These are phyloP conservation scores for Cyberlindnera suaveolens DNA, from an alignment of 805 yeast species.

Conservation along the genomic window DNA sequence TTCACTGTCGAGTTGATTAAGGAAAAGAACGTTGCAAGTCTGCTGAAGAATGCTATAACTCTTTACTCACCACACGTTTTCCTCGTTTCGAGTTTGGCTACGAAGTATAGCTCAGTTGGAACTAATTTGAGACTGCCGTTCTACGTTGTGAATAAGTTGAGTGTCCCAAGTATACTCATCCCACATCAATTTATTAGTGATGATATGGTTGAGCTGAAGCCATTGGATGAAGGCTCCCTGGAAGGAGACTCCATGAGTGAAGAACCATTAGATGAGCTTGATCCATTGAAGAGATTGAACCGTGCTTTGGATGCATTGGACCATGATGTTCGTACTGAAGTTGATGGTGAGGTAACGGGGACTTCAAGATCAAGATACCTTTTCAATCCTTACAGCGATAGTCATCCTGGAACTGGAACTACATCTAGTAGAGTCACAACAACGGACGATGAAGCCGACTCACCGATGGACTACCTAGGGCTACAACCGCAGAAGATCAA, in stretches of 20 bases:
- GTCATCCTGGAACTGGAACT: not conserved
- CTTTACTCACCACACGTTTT: constrained; percentile 19
- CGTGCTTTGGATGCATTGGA: constrained; percentile 6
- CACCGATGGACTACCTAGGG: constrained; percentile 4
- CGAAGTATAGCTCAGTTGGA: constrained; percentile 5
- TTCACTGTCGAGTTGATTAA: constrained; percentile 22
- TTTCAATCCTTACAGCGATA: not conserved
- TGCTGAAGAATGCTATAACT: constrained; percentile 13
- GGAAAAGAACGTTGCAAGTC: constrained; percentile 7
- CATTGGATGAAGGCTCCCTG: not conserved
- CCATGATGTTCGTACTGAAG: not conserved
- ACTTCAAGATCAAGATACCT: constrained; percentile 1
- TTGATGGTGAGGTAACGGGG: not conserved
- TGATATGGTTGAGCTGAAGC: not conserved
- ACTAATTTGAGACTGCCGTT: constrained; percentile 13
- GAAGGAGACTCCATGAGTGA: not conserved
- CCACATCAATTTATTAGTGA: constrained; percentile 13
- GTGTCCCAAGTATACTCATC: constrained; percentile 17
- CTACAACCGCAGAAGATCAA: constrained; percentile 13
- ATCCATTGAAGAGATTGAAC: not conserved
- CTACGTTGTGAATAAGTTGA: constrained; percentile 14
- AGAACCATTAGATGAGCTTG: not conserved
- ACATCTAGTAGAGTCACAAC: not conserved
- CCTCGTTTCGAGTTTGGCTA: constrained; percentile 12
- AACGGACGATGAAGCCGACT: not conserved